A percentile compares a stretch with the other conserved stretches of the same genome.
These are phyloP conservation scores for Aaosphaeria arxii DNA, from an alignment of 2,329 filamentous ascomycete species.

Conservation along the genomic window DNA sequence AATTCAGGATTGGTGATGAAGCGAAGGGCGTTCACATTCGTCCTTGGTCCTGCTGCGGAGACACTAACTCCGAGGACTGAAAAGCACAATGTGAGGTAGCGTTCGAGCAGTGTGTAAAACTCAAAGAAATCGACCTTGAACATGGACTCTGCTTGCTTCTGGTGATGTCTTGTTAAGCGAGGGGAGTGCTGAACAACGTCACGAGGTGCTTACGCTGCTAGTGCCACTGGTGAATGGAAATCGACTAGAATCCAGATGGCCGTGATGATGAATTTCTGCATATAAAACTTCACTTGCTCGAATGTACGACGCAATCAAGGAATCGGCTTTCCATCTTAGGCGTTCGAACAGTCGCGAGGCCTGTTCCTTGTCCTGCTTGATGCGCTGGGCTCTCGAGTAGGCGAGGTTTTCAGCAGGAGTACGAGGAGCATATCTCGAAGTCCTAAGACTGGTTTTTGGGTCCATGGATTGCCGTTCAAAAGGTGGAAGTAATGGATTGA, in stretches of 20 bases:
- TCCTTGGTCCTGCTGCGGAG: conserved; percentile 13
- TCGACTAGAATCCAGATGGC: conserved; percentile 3
- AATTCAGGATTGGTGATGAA: conserved; percentile 28
- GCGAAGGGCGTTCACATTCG: conserved; percentile 29
- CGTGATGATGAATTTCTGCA: conserved; percentile 13
- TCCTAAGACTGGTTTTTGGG: conserved; percentile 9
- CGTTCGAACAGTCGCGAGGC: conserved; percentile 22
- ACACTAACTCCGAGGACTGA: conserved; percentile 60
- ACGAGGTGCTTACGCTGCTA: conserved; percentile 14
- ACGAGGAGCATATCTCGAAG: conserved; percentile 29
- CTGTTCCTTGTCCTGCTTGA: conserved; percentile 29
- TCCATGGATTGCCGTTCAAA: neutral
- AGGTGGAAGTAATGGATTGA: no score
- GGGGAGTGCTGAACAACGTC: neutral
- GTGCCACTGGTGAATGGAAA: conserved; percentile 12
- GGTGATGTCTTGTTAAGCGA: neutral
- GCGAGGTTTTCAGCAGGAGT: conserved; percentile 23
- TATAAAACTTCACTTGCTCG: conserved; percentile 25
- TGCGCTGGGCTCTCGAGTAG: conserved; percentile 21
- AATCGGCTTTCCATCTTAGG: conserved; percentile 35
- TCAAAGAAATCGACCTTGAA: conserved; percentile 79
- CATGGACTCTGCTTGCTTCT: conserved; percentile 48
- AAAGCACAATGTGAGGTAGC: conserved; percentile 66
- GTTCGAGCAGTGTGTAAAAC: conserved; percentile 70
- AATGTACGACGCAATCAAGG: conserved; percentile 26